Percentiles rank a stretch among this genome's conserved stretches.
Conservation (phyloP, 768 basidiomycete genomes). For the Podaxis sp. region DNA sequence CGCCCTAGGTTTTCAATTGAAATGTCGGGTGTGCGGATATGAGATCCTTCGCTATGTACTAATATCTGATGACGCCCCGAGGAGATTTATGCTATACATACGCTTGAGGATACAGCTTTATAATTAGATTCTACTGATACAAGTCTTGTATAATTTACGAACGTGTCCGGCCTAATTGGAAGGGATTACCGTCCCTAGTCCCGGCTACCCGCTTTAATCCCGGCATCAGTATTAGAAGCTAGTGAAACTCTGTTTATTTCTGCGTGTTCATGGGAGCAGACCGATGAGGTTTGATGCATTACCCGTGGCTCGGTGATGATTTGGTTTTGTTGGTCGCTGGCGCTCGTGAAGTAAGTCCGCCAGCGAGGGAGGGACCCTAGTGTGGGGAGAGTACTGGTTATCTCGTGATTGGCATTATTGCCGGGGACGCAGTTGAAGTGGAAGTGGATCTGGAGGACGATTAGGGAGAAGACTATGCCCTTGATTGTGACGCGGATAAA, state of each 20-base stretch:
- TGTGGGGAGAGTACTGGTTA: slow-evolving; percentile 4
- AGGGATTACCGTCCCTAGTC: not conserved
- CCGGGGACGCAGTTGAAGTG: not conserved
- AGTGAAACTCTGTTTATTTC: not conserved
- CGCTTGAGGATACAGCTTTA: not conserved
- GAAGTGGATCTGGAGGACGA: slow-evolving; percentile 9
- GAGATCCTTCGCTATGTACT: too few relatives aligned
- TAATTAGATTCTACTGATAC: not conserved
- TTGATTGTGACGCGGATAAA: not conserved
- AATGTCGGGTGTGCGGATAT: not conserved
- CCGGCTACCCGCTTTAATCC: not conserved
- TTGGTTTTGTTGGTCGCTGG: not conserved
- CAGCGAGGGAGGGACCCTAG: slow-evolving; percentile 12
- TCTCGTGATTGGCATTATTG: not conserved
- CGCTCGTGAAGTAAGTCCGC: slow-evolving; percentile 1
- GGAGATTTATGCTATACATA: not conserved
- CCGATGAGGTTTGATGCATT: not conserved
- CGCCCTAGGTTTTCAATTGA: not conserved
- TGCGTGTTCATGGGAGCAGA: not conserved
- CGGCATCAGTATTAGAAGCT: not conserved
- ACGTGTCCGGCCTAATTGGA: not conserved
- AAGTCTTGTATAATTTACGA: not conserved
- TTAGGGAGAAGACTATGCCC: slow-evolving; percentile 12
- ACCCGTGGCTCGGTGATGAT: not conserved
- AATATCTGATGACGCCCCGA: not conserved